phyloP scores from a whole-genome alignment of 1,139 yeast species.

The Pichia terricola region DNA sequence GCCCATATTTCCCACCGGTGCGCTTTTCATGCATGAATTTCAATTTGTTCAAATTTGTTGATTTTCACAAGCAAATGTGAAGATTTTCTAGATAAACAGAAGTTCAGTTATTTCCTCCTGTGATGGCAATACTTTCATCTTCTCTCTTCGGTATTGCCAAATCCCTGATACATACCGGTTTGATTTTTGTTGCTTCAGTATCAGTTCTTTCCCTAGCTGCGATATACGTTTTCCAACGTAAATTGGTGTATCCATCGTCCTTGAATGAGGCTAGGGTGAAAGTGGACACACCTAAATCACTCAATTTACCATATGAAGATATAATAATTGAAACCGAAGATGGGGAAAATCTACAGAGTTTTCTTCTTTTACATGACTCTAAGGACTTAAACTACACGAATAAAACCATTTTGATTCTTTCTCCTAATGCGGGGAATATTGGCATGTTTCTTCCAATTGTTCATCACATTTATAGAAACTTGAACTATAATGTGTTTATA shows the following conservation, averaged over 20 bases:
- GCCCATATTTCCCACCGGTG: too few species aligned
- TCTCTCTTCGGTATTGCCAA: too few species aligned
- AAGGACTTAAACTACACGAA: conserved; percentile 34
- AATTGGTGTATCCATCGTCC: conserved; percentile 72
- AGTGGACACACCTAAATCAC: conserved; percentile 73
- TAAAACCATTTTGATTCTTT: conserved; percentile 67
- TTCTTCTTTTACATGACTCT: conserved; percentile 38
- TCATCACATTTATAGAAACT: conserved; percentile 51
- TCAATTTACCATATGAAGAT: conserved; percentile 60
- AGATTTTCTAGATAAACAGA: too few species aligned
- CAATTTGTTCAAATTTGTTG: too few species aligned
- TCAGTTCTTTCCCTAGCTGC: conserved; percentile 37
- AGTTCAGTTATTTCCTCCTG: too few species aligned
- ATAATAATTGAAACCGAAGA: conserved; percentile 58
- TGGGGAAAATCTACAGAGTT: conserved; percentile 45
- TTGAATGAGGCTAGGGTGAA: conserved; percentile 67
- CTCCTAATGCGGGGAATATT: conserved; percentile 96
- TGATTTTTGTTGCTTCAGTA: conserved; percentile 9
- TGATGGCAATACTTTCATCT: too few species aligned
- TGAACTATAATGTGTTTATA: conserved; percentile 72
- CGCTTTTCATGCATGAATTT: too few species aligned
- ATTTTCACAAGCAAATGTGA: too few species aligned
- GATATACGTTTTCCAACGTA: conserved; percentile 57
- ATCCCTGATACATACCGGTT: neutral
- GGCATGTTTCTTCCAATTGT: conserved; percentile 88